These are phyloP conservation scores for Pholiota adiposa DNA, from an alignment of 1,284 basidiomycete species.

Conservation along the genomic window DNA sequence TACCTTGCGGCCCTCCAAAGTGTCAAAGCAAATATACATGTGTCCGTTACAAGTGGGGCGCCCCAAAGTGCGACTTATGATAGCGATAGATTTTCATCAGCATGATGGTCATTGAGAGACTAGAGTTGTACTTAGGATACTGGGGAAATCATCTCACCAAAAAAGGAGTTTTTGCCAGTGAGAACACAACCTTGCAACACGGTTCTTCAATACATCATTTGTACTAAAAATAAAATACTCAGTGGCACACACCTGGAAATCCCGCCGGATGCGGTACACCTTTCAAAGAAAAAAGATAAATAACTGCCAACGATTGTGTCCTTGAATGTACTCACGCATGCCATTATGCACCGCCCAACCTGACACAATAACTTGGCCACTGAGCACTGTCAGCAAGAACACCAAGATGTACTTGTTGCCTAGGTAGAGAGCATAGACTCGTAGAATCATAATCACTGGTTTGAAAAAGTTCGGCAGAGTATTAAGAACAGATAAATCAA, in stretches of 20 bases:
- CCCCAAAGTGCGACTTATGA: conserved; percentile 35
- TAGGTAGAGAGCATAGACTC: conserved; percentile 28
- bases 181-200: conserved; percentile 20
- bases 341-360: conserved; percentile 23
- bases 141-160: conserved; percentile 13
- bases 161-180: conserved; percentile 23
- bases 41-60: conserved; percentile 32
- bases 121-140: too few relatives aligned
- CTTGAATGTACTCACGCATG: conserved; percentile 14
- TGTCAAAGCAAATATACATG: conserved; percentile 31
- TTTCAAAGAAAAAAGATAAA: background rate
- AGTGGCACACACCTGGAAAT: conserved; percentile 15
- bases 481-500: background rate
- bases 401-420: conserved; percentile 20
- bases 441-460: conserved; percentile 30
- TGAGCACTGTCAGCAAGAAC: conserved; percentile 18
- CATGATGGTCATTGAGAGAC: background rate
- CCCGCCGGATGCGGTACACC: conserved; percentile 19
- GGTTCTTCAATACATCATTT: background rate
- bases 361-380: conserved; percentile 24
- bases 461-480: background rate
- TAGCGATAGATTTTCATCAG: background rate
- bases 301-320: background rate
- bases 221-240: conserved; percentile 1
- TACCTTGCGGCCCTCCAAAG: conserved; percentile 26